These are phyloP conservation scores for Lathyrus oleraceus DNA, from an alignment of 306 rosid genomes.

Conservation along the genomic window DNA sequence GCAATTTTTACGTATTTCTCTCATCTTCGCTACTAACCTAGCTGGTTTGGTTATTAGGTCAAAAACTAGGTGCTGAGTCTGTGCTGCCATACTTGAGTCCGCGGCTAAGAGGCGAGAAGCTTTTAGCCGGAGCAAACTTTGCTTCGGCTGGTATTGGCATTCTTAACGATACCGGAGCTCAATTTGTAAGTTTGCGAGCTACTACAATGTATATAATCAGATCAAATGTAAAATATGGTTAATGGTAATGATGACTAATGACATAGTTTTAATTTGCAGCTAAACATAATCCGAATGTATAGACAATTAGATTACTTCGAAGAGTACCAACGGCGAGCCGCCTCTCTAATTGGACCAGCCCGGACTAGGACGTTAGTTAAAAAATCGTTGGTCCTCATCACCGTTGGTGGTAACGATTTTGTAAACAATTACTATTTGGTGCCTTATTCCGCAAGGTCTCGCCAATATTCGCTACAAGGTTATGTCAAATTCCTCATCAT, in stretches of 20 bases:
- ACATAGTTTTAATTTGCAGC: conserved; percentile 38
- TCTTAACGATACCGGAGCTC: conserved; percentile 77
- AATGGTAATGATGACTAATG: neutral
- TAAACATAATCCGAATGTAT: conserved; percentile 64
- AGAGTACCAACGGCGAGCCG: conserved; percentile 58
- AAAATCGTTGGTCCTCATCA: conserved; percentile 59
- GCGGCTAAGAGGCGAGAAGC: conserved; percentile 51
- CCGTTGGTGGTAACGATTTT: conserved; percentile 70
- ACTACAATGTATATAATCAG: neutral
- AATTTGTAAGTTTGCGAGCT: conserved; percentile 53
- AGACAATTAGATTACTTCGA: conserved; percentile 58
- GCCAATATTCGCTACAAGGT: conserved; percentile 49
- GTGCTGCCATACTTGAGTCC: conserved; percentile 78
- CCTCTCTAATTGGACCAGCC: conserved; percentile 39
- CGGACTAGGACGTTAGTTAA: conserved; percentile 44
- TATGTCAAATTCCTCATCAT: conserved; percentile 62
- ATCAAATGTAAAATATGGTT: neutral
- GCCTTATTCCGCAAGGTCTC: conserved; percentile 68
- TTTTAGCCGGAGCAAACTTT: conserved; percentile 72
- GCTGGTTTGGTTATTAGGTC: conserved; percentile 43
- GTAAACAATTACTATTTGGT: conserved; percentile 72
- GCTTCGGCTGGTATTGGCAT: conserved; percentile 85
- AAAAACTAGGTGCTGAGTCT: conserved; percentile 50
- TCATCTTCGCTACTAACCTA: no score
- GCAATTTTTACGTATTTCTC: neutral